phyloP scores from a whole-genome alignment of 139 green algal species.

The Nannochloris sp. region DNA sequence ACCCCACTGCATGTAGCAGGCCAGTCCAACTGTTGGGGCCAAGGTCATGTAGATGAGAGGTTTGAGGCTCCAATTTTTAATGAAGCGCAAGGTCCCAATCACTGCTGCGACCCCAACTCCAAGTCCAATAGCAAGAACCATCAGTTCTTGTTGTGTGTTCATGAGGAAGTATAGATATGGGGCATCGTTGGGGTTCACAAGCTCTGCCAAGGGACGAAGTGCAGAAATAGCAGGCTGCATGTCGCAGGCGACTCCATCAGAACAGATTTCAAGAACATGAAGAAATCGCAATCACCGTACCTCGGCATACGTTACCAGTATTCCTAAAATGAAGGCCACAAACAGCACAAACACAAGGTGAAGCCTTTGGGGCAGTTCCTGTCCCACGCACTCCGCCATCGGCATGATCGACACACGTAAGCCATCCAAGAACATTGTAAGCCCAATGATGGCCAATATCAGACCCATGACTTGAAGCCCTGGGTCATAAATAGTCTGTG shows the following conservation, averaged over 20 bases:
- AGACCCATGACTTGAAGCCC: slow-evolving; percentile 31
- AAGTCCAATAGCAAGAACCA: slow-evolving; percentile 29
- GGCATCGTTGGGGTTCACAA: slow-evolving; percentile 22
- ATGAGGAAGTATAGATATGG: slow-evolving; percentile 46
- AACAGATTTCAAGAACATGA: too few species aligned
- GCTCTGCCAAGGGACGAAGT: slow-evolving; percentile 19
- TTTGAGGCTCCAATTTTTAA: slow-evolving; percentile 31
- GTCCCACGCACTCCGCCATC: slow-evolving; percentile 19
- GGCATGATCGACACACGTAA: slow-evolving; percentile 32
- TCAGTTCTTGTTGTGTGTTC: slow-evolving; percentile 39
- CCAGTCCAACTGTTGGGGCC: slow-evolving; percentile 25
- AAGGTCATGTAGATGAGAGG: slow-evolving; percentile 27
- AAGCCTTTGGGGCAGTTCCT: slow-evolving; percentile 23
- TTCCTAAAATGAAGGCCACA: slow-evolving; percentile 17
- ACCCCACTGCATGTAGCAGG: slow-evolving; percentile 51
- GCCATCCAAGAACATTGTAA: slow-evolving; percentile 31
- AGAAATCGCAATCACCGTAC: too few species aligned
- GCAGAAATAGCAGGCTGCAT: slow-evolving; percentile 29
- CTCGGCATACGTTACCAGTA: slow-evolving; percentile 37
- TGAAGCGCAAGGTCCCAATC: slow-evolving; percentile 36
- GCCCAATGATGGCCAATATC: slow-evolving; percentile 24
- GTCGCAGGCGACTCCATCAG: too few species aligned
- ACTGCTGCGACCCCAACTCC: slow-evolving; percentile 37
- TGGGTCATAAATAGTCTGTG: slow-evolving; percentile 11
- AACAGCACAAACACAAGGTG: slow-evolving; percentile 18